Conservation (phyloP, 2,329 filamentous ascomycete species). For the Coniochaeta hoffmannii region DNA sequence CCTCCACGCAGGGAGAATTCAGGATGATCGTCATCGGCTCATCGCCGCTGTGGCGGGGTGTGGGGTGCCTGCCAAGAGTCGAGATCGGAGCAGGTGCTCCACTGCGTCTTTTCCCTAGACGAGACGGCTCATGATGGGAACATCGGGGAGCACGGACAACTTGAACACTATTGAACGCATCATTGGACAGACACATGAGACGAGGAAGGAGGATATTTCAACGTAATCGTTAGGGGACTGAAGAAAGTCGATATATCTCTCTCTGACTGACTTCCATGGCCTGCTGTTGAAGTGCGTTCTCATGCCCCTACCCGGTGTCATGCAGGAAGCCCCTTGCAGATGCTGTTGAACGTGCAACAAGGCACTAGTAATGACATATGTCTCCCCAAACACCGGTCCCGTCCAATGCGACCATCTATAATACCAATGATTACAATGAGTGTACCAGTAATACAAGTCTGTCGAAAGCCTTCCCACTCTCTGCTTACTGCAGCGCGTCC, state of each 20-base stretch:
- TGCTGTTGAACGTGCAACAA: conserved; percentile 1
- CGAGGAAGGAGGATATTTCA: too few relatives aligned
- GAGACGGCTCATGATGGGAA: not conserved
- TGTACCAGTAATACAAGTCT: conserved; percentile 1
- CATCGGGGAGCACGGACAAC: too few relatives aligned
- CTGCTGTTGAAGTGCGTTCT: not conserved
- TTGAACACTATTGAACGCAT: too few relatives aligned
- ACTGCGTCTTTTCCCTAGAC: not conserved
- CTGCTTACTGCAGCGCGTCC: not conserved
- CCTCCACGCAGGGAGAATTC: not conserved
- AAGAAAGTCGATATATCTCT: not conserved
- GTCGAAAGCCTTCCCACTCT: not conserved
- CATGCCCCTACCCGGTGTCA: not conserved
- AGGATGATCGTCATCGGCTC: not conserved
- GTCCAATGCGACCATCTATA: not conserved
- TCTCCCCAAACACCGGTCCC: not conserved
- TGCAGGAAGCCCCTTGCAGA: not conserved
- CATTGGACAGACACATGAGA: too few relatives aligned
- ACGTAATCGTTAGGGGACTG: too few relatives aligned
- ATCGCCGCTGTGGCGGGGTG: not conserved
- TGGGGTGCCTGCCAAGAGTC: not conserved
- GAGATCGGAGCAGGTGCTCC: not conserved
- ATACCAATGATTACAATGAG: not conserved
- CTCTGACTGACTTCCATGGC: not conserved
- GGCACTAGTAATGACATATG: not conserved